Percentiles rank a stretch among this genome's conserved stretches.
These are phyloP conservation scores for Apiospora malaysiana DNA, from an alignment of 2,329 filamentous ascomycete species.

Conservation along the genomic window DNA sequence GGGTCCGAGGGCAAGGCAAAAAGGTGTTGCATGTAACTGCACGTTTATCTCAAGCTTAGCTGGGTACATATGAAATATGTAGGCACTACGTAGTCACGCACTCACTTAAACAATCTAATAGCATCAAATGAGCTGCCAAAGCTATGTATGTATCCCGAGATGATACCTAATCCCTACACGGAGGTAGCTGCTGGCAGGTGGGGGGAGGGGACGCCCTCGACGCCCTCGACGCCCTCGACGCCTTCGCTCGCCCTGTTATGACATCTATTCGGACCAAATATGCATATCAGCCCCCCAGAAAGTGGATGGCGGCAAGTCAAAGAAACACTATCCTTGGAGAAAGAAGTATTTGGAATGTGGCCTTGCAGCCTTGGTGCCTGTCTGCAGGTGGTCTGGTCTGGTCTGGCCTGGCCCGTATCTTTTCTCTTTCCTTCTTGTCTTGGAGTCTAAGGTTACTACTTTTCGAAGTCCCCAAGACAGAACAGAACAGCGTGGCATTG, in stretches of 20 bases:
- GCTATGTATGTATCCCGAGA: not conserved
- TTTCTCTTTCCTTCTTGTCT: not conserved
- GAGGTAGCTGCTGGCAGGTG: not conserved
- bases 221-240: too few relatives aligned
- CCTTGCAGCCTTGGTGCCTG: too few relatives aligned
- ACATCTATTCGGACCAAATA: conserved; percentile 15
- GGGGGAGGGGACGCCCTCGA: not conserved
- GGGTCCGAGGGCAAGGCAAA: not conserved
- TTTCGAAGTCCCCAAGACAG: not conserved
- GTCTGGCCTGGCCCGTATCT: not conserved
- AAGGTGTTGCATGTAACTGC: not conserved
- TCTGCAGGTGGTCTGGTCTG: too few relatives aligned
- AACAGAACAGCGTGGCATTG: conserved; percentile 14
- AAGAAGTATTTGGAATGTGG: conserved; percentile 7
- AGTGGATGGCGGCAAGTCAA: conserved; percentile 13
- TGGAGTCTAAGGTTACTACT: too few relatives aligned
- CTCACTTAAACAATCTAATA: not conserved
- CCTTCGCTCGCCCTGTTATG: conserved; percentile 7
- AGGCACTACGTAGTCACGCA: not conserved
- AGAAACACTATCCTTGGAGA: not conserved
- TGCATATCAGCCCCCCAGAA: conserved; percentile 3
- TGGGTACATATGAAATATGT: too few relatives aligned
- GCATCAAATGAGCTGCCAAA: too few relatives aligned
- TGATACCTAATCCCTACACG: too few relatives aligned
- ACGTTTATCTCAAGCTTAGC: not conserved